Conservation (phyloP, 768 basidiomycete species). For the Termitomyces sp. region DNA sequence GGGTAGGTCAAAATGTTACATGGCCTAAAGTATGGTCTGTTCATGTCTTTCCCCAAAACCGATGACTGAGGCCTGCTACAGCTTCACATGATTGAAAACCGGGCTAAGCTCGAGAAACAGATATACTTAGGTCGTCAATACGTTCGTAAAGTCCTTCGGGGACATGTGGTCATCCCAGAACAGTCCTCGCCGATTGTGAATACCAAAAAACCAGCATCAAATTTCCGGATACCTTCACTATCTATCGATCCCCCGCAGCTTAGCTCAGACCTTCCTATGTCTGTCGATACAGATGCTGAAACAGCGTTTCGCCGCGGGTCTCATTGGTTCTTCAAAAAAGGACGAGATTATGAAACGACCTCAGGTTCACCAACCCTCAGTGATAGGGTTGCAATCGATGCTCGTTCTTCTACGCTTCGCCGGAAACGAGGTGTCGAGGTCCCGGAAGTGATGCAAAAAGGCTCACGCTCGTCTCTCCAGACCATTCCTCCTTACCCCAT, state of each 20-base stretch:
- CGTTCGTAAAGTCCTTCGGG: constrained; percentile 54
- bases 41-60: background rate
- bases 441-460: constrained; percentile 10
- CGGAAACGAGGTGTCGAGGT: constrained; percentile 44
- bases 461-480: background rate
- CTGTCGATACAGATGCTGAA: constrained; percentile 80
- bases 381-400: constrained; percentile 26
- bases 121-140: constrained; percentile 74
- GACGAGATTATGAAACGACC: constrained; percentile 28
- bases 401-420: constrained; percentile 36
- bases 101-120: constrained; percentile 79
- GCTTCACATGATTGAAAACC: constrained; percentile 93
- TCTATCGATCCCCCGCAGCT: constrained; percentile 29
- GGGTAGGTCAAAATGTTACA: constrained; percentile 84
- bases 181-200: constrained; percentile 15
- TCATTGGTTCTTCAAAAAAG: constrained; percentile 49
- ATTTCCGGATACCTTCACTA: constrained; percentile 11
- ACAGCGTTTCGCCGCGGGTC: constrained; percentile 57
- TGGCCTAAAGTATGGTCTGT: constrained; percentile 80
- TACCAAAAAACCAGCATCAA: constrained; percentile 2
- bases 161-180: constrained; percentile 15
- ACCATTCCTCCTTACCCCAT: background rate
- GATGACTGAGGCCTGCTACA: constrained; percentile 20
- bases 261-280: constrained; percentile 49
- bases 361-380: constrained; percentile 29